phyloP scores from a whole-genome alignment of 169 alveolate species.

The Plasmodium cynomolgi region DNA sequence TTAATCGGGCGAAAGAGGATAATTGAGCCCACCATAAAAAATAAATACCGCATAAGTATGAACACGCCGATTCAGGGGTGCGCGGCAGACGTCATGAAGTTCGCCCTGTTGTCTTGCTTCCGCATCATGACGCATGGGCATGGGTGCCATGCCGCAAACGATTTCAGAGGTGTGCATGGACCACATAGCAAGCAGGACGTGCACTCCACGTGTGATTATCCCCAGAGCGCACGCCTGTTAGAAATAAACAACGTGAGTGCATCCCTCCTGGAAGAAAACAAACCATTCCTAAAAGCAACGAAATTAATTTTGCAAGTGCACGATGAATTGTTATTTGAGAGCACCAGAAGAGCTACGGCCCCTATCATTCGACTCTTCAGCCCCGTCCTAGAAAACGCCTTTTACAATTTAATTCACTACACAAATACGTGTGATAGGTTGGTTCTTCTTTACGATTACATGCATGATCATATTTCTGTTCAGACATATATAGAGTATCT shows the following conservation, averaged over 20 bases:
- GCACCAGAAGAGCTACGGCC: constrained; percentile 14
- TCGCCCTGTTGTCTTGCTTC: constrained; percentile 62
- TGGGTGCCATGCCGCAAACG: too few species aligned
- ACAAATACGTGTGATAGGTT: constrained; percentile 59
- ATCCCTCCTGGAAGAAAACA: neutral
- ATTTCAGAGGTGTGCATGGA: too few species aligned
- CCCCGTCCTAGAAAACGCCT: constrained; percentile 72
- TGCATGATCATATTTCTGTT: constrained; percentile 68
- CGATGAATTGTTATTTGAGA: constrained; percentile 81
- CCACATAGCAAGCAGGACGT: too few species aligned
- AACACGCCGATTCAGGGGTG: constrained; percentile 84
- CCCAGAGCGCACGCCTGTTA: neutral
- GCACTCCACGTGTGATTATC: neutral
- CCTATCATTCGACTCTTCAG: constrained; percentile 30
- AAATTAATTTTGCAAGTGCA: constrained; percentile 81
- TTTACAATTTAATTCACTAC: constrained; percentile 65
- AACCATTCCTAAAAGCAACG: constrained; percentile 25
- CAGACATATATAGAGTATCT: constrained; percentile 52
- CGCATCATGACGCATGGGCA: neutral
- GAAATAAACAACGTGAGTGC: constrained; percentile 29
- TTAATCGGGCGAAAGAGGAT: constrained; percentile 79
- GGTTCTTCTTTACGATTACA: constrained; percentile 31
- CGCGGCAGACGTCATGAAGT: constrained; percentile 84
- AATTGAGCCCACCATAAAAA: constrained; percentile 39
- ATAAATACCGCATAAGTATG: constrained; percentile 79